These are phyloP conservation scores for Xylariales sp. DNA, from an alignment of 2,329 filamentous ascomycete species.

Conservation along the genomic window DNA sequence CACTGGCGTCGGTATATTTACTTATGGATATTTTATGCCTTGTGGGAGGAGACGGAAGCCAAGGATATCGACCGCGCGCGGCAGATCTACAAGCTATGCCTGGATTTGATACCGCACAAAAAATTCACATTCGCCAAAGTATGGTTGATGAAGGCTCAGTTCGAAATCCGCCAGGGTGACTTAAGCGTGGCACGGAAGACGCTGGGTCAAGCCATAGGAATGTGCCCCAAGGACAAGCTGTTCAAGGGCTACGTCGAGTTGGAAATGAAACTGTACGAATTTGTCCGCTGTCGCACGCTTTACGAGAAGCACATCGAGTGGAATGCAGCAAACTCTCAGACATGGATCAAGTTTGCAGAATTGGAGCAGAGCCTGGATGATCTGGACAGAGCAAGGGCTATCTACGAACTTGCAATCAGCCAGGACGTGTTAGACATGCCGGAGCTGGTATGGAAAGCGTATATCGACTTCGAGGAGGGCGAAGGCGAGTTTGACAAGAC, in stretches of 20 bases:
- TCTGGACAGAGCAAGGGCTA: slow-evolving; percentile 78
- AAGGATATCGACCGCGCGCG: slow-evolving; percentile 74
- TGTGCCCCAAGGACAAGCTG: slow-evolving; percentile 93
- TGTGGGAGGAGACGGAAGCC: slow-evolving; percentile 88
- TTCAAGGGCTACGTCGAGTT: slow-evolving; percentile 93
- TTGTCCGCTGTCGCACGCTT: slow-evolving; percentile 81
- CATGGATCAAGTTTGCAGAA: slow-evolving; percentile 96
- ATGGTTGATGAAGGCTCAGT: slow-evolving; percentile 90
- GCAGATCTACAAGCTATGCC: slow-evolving; percentile 86
- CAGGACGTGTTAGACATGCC: slow-evolving; percentile 92
- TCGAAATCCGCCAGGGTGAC: slow-evolving; percentile 84
- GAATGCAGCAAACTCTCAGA: slow-evolving; percentile 85
- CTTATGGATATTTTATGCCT: slow-evolving; percentile 94
- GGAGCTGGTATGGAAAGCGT: slow-evolving; percentile 94
- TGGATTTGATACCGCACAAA: slow-evolving; percentile 88
- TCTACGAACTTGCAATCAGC: slow-evolving; percentile 84
- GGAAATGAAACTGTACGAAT: slow-evolving; percentile 92
- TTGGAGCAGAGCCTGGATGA: slow-evolving; percentile 90
- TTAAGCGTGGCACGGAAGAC: slow-evolving; percentile 80
- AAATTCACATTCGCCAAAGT: slow-evolving; percentile 97
- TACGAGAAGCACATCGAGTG: slow-evolving; percentile 94
- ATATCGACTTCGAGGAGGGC: slow-evolving; percentile 97
- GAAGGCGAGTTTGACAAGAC: slow-evolving; percentile 86
- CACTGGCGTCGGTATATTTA: slow-evolving; percentile 98
- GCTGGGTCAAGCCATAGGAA: slow-evolving; percentile 83